Evolutionary conservation across 805 yeast genomes (phyloP).

Genomic region (Vanderwaltozyma verrucispora): DNA sequence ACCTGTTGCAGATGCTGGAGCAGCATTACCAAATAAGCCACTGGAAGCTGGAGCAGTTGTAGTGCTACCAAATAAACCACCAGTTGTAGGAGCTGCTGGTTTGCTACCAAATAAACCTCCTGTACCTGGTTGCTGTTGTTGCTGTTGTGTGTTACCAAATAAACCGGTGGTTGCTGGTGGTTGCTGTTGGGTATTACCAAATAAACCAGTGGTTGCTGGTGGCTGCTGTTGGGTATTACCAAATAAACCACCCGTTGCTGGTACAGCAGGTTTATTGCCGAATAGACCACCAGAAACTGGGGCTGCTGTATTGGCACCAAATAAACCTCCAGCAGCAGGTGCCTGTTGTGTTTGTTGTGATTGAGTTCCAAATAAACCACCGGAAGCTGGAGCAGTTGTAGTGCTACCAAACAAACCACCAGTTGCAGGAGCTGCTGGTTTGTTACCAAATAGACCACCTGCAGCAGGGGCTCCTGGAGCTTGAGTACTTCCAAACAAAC

Average conservation of each 20-base stretch:
- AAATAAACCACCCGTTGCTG: neutral
- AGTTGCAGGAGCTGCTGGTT: slow-evolving; percentile 1
- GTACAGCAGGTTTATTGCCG: too few relatives aligned
- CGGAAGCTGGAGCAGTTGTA: slow-evolving; percentile 9
- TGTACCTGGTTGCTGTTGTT: slow-evolving; percentile 4
- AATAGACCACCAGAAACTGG: slow-evolving; percentile 15
- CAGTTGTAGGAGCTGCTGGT: slow-evolving; percentile 3
- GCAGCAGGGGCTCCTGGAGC: slow-evolving; percentile 7
- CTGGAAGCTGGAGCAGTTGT: slow-evolving; percentile 12
- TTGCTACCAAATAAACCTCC: slow-evolving; percentile 27
- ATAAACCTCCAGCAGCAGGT: slow-evolving; percentile 13
- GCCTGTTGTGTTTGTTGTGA: neutral
- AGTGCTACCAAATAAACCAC: slow-evolving; percentile 19
- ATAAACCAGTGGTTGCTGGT: slow-evolving; percentile 8
- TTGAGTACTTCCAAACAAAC: slow-evolving; percentile 16
- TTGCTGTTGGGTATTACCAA: slow-evolving; percentile 7
- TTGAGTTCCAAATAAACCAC: slow-evolving; percentile 23
- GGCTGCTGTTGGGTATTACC: slow-evolving; percentile 2
- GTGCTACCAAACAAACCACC: slow-evolving; percentile 20
- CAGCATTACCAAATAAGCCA: slow-evolving; percentile 22
- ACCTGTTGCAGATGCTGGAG: slow-evolving; percentile 9
- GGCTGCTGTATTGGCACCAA: slow-evolving; percentile 16
- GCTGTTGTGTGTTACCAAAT: slow-evolving; percentile 17
- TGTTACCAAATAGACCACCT: slow-evolving; percentile 27
- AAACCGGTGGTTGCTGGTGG: slow-evolving; percentile 14